Conservation (phyloP, 73 alveolate species). For the Effrenium voratum region DNA sequence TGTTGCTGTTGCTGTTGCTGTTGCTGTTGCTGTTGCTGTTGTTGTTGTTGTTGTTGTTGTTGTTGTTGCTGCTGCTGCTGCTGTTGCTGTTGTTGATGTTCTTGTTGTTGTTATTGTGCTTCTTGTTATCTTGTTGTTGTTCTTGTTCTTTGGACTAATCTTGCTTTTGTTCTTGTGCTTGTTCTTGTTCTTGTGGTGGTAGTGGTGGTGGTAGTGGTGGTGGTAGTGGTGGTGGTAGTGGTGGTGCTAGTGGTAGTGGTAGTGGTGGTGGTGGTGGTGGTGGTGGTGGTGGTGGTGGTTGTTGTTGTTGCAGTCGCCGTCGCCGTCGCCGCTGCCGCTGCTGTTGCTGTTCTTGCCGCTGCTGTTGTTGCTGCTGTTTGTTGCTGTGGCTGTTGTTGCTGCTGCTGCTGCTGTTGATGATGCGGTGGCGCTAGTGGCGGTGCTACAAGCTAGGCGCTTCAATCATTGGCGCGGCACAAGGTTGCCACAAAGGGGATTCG, state of each 20-base stretch:
- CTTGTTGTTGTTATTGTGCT: background rate
- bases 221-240: background rate
- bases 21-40: too few relatives aligned
- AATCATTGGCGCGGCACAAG: too few relatives aligned
- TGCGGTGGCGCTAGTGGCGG: too few relatives aligned
- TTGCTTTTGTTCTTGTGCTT: background rate
- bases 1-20: too few relatives aligned
- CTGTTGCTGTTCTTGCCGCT: too few relatives aligned
- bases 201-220: background rate
- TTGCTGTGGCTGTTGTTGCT: too few relatives aligned
- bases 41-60: background rate
- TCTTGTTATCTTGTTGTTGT: background rate
- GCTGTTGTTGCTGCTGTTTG: too few relatives aligned
- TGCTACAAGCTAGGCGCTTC: too few relatives aligned
- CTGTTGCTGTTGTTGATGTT: background rate
- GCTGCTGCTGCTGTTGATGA: too few relatives aligned
- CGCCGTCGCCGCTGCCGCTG: too few relatives aligned
- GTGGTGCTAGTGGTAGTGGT: background rate
- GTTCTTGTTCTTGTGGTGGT: background rate
- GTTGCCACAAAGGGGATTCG: too few relatives aligned
- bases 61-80: background rate
- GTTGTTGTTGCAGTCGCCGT: background rate
- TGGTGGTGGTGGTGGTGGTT: background rate
- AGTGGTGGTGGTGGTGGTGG: background rate
- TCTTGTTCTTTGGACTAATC: background rate